Conservation (phyloP, 148 eudicot genomes). For the Pouteria glomerata region DNA sequence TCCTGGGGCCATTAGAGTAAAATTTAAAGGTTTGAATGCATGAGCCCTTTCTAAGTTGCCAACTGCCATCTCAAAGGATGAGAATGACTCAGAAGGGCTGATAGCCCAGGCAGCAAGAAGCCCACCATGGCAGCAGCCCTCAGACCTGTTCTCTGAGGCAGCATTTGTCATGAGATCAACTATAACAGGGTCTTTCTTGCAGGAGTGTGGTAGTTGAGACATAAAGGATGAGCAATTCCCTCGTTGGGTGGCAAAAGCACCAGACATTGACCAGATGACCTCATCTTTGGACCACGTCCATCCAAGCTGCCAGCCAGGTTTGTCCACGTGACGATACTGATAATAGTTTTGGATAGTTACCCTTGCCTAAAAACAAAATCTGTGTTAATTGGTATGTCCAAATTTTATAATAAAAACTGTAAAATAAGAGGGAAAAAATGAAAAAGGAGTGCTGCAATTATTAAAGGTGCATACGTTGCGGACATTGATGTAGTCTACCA, state of each 20-base stretch:
- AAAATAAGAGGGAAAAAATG: neutral
- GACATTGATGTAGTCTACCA: too few species aligned
- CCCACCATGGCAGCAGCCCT: constrained; percentile 34
- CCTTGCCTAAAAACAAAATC: constrained; percentile 25
- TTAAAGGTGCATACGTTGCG: too few species aligned
- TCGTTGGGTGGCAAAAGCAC: constrained; percentile 32
- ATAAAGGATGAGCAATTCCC: constrained; percentile 30
- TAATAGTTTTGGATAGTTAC: constrained; percentile 43
- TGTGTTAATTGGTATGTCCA: neutral
- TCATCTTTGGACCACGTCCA: constrained; percentile 32
- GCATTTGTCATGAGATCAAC: constrained; percentile 31
- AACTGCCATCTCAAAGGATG: constrained; percentile 34
- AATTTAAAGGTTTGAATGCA: constrained; percentile 24
- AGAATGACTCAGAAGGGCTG: constrained; percentile 27
- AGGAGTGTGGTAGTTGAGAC: constrained; percentile 27
- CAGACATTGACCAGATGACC: constrained; percentile 35
- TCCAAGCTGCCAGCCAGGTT: constrained; percentile 35
- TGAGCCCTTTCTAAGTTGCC: constrained; percentile 25
- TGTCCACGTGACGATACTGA: constrained; percentile 28
- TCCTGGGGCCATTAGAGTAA: constrained; percentile 38
- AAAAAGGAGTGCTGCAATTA: neutral
- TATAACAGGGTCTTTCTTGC: constrained; percentile 27
- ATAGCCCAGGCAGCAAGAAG: constrained; percentile 32
- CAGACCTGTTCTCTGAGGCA: constrained; percentile 10
- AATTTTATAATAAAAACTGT: neutral